Conservation (phyloP, 495 filamentous ascomycete species). For the Penicillium alfredii region DNA sequence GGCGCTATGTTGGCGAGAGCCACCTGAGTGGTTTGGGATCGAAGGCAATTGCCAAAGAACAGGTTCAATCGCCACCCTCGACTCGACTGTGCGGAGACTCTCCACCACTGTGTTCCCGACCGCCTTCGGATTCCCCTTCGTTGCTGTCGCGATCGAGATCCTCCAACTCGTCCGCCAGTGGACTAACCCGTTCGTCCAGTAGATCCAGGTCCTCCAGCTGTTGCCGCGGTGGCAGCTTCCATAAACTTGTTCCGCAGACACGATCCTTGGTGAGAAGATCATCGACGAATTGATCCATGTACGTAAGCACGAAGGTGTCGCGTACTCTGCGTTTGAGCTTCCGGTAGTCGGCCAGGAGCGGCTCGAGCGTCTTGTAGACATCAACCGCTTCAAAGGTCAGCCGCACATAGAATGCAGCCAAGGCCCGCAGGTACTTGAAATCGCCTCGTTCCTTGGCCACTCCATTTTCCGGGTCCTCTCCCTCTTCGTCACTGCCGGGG, state of each 20-base stretch:
- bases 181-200: conserved; percentile 79
- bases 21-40: not conserved
- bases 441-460: conserved; percentile 54
- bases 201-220: conserved; percentile 85
- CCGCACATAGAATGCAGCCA: conserved; percentile 90
- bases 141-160: conserved; percentile 67
- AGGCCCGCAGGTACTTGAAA: conserved; percentile 83
- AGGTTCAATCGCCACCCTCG: conserved; percentile 26
- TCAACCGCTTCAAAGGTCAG: conserved; percentile 78
- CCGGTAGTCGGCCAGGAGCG: conserved; percentile 71
- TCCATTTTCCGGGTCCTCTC: conserved; percentile 17
- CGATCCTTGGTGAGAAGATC: conserved; percentile 84
- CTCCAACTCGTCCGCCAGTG: conserved; percentile 75
- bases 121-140: conserved; percentile 24
- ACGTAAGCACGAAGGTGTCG: conserved; percentile 64
- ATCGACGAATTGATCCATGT: conserved; percentile 91
- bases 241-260: conserved; percentile 85
- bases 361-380: conserved; percentile 76
- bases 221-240: conserved; percentile 79
- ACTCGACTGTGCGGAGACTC: conserved; percentile 8
- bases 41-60: not conserved
- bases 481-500: conserved; percentile 32
- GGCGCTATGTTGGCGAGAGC: too few species aligned
- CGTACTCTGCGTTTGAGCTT: conserved; percentile 73
- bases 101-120: conserved; percentile 16